These are phyloP conservation scores for Geotrichum europaeum DNA, from an alignment of 1,139 yeast species.

Conservation along the genomic window DNA sequence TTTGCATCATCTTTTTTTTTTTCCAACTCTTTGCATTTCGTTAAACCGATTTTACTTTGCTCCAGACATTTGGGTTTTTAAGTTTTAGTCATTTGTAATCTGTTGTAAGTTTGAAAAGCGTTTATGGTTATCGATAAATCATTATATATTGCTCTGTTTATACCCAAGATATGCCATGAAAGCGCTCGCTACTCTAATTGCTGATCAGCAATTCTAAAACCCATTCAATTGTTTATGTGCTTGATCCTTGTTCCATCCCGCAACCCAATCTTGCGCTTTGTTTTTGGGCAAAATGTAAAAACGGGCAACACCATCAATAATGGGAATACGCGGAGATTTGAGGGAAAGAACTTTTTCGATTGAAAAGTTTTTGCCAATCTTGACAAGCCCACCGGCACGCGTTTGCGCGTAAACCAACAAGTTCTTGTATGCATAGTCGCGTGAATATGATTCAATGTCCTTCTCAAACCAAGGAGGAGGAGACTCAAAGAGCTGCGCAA, in stretches of 20 bases:
- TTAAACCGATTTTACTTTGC: not conserved
- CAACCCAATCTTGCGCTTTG: conserved; percentile 38
- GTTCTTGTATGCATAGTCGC: conserved; percentile 50
- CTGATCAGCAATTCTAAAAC: not conserved
- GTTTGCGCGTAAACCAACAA: conserved; percentile 81
- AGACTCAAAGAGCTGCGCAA: conserved; percentile 47
- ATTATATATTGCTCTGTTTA: no score
- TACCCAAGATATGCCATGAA: not conserved
- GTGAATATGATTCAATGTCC: conserved; percentile 19
- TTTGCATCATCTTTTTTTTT: not conserved
- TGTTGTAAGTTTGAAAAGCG: not conserved
- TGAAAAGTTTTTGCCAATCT: conserved; percentile 72
- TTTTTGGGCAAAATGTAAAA: conserved; percentile 75
- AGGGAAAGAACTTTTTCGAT: conserved; percentile 59
- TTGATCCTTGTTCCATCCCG: conserved; percentile 18
- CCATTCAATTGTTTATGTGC: conserved; percentile 12
- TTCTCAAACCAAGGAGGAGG: conserved; percentile 69
- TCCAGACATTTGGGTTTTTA: not conserved
- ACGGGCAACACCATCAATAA: conserved; percentile 69
- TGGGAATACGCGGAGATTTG: conserved; percentile 61
- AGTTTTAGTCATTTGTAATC: not conserved
- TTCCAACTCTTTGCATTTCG: not conserved
- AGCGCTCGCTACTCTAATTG: not conserved
- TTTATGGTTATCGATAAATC: not conserved
- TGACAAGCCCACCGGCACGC: conserved; percentile 72